Conservation (phyloP, 83 land plant species). For the Picea abies region DNA sequence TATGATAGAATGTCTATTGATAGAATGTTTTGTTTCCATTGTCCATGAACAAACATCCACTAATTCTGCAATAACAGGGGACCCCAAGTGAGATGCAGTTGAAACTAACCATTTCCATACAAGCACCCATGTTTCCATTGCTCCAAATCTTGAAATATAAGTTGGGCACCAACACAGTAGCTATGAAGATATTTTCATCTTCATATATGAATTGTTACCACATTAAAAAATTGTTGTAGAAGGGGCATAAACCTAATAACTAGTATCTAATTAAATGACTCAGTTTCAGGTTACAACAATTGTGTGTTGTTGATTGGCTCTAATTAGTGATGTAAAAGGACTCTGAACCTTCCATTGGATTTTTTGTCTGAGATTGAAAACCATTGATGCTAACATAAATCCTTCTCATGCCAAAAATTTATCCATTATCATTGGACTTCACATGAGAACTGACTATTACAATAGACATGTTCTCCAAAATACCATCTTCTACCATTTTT, state of each 20-base stretch:
- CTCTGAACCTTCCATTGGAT: slow-evolving; percentile 24
- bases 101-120: slow-evolving; percentile 98
- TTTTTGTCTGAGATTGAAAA: no score
- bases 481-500: no score
- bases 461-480: no score
- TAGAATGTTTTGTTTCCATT: slow-evolving; percentile 59
- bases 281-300: slow-evolving; percentile 19
- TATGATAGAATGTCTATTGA: no score
- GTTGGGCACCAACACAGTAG: slow-evolving; percentile 45
- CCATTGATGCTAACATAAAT: no score
- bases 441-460: slow-evolving; percentile 63
- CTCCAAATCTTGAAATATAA: slow-evolving; percentile 60
- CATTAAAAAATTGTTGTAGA: slow-evolving; percentile 74
- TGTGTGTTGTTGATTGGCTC: no score
- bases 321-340: slow-evolving; percentile 26
- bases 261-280: slow-evolving; percentile 30
- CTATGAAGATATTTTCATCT: slow-evolving; percentile 67
- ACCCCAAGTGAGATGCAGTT: slow-evolving; percentile 61
- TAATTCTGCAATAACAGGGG: slow-evolving; percentile 55
- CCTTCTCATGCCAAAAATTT: no score
- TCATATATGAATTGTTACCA: slow-evolving; percentile 5
- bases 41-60: slow-evolving; percentile 99
- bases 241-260: no score
- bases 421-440: slow-evolving; percentile 69
- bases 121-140: slow-evolving; percentile 90